phyloP scores from a whole-genome alignment of 2,329 filamentous ascomycete genomes.

The Plenodomus tracheiphilus region DNA sequence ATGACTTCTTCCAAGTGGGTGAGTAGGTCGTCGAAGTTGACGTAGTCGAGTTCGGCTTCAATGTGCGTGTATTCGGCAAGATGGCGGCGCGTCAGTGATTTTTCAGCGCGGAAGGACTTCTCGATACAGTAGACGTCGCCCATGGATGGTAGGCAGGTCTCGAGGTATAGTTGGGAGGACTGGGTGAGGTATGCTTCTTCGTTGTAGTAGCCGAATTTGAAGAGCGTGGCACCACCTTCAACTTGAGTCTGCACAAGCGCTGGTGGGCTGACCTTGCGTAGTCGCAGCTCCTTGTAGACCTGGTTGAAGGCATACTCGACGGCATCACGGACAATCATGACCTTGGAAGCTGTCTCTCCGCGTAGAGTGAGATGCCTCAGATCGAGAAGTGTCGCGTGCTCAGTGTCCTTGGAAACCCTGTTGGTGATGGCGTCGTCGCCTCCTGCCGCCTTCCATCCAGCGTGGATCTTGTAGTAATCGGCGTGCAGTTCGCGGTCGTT shows the following conservation, averaged over 20 bases:
- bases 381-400: conserved; percentile 75
- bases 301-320: conserved; percentile 80
- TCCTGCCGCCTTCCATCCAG: conserved; percentile 72
- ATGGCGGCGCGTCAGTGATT: conserved; percentile 90
- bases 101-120: conserved; percentile 98
- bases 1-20: conserved; percentile 84
- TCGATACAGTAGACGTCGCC: conserved; percentile 98
- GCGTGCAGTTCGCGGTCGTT: conserved; percentile 86
- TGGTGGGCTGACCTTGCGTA: conserved; percentile 84
- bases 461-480: conserved; percentile 78
- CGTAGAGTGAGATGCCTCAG: conserved; percentile 83
- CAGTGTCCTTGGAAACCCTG: conserved; percentile 69
- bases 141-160: conserved; percentile 87
- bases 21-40: conserved; percentile 87
- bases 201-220: conserved; percentile 86
- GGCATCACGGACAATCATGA: conserved; percentile 84
- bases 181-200: conserved; percentile 93
- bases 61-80: conserved; percentile 96
- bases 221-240: conserved; percentile 89
- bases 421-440: conserved; percentile 93
- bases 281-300: conserved; percentile 74
- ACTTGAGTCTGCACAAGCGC: conserved; percentile 94
- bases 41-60: conserved; percentile 95
- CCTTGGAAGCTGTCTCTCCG: conserved; percentile 78
- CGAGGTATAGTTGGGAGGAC: conserved; percentile 95